Evolutionary conservation across 2,329 filamentous ascomycete genomes (phyloP).

Genomic region (Daldinia sp.): DNA sequence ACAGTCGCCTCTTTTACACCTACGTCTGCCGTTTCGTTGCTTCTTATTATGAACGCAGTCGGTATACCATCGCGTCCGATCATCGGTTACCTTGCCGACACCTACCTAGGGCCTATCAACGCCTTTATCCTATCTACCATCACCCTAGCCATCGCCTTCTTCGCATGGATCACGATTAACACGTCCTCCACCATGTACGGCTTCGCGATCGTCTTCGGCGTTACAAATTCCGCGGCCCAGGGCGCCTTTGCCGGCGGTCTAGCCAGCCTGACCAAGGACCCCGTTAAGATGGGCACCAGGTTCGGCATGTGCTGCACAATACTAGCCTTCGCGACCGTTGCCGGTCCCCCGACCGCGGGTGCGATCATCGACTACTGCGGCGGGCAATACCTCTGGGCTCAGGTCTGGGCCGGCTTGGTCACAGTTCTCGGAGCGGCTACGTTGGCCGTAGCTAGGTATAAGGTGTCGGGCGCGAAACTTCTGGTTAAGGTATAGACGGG

Average conservation of each 20-base stretch:
- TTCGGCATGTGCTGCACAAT: constrained; percentile 62
- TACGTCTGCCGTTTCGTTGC: constrained; percentile 63
- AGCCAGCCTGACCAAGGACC: constrained; percentile 58
- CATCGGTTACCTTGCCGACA: constrained; percentile 66
- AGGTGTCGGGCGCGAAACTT: constrained; percentile 33
- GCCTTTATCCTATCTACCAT: constrained; percentile 63
- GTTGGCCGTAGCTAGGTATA: constrained; percentile 36
- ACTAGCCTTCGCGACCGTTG: constrained; percentile 58
- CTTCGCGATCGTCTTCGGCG: constrained; percentile 60
- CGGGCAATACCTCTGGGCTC: constrained; percentile 58
- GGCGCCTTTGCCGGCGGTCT: constrained; percentile 57
- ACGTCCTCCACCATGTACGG: constrained; percentile 56
- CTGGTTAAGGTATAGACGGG: constrained; percentile 31
- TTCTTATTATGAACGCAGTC: constrained; percentile 69
- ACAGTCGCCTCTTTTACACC: constrained; percentile 58
- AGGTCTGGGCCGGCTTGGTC: constrained; percentile 61
- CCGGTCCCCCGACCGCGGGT: constrained; percentile 59
- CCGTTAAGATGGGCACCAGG: constrained; percentile 59
- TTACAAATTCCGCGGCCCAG: constrained; percentile 59
- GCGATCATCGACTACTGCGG: constrained; percentile 58
- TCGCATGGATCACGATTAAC: constrained; percentile 67
- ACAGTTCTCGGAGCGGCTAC: constrained; percentile 36
- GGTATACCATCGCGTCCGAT: constrained; percentile 67
- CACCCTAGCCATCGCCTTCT: constrained; percentile 62
- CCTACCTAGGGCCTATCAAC: constrained; percentile 65